Base-by-base conservation (phyloP, 2,329 filamentous ascomycete genomes). In the Penicillium sclerotigenum region DNA sequence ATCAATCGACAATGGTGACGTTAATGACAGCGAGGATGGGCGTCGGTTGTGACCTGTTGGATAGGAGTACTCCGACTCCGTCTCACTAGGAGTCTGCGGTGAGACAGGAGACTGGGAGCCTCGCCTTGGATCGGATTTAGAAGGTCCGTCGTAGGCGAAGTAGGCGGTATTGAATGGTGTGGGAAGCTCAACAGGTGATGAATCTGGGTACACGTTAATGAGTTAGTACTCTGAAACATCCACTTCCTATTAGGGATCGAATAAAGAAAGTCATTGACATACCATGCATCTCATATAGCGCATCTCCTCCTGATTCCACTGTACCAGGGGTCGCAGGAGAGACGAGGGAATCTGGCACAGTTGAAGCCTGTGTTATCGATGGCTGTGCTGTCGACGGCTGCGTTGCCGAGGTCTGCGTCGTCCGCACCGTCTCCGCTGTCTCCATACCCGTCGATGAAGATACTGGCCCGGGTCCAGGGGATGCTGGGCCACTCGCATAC, bases 221-320 rank as follows among this genome's bases (percentile, higher is more conserved):
- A 4, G 11, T 34, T n/a, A 34, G 29, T 49, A 49, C 10, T 13
- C 9, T 7, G 3, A 8, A 20, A 2, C 33, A 26, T 37, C 18
- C 6, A 20, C 8, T 14, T 16, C 0, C 18, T 9, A 13, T 10
- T 0, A 3, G 8, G 13, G 6, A 10, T 16, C 2, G 5, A 34
- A n/a, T 5, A 4, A 29, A 11, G 2, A 11, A 8, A 18, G 11
- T 14, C 0, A 20, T 34, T 2, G 2, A 24, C 51, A 36, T 49
- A 49, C 51, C 51, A 8, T 54, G 51, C 45, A 54, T 41, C 26
- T 54, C 51, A 29, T 54, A 54, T 26, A 54, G 13, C 16, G 45
- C 43, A 20, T 22, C 45, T n/a, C 51, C 51, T n/a, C 45, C 51
- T 4, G 51, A 48, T 29, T 54, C 51, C 5, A 54, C 51, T 9